Conservation (phyloP, 2,329 filamentous ascomycete genomes). For the Pseudogymnoascus sp. region DNA sequence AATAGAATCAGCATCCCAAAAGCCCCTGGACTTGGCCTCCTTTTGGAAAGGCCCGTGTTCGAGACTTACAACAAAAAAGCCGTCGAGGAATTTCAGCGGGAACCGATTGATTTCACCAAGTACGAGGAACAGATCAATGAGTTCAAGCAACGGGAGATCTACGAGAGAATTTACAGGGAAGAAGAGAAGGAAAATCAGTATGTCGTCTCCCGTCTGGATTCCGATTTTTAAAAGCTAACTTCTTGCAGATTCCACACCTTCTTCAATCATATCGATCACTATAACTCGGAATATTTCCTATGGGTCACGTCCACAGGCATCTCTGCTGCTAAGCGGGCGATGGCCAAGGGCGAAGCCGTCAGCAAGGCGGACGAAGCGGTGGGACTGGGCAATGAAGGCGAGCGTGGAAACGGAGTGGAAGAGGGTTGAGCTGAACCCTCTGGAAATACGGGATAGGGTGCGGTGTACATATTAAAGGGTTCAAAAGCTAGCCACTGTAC, state of each 20-base stretch:
- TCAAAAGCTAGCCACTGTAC: background rate
- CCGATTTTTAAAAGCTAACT: constrained; percentile 18
- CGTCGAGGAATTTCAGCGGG: constrained; percentile 51
- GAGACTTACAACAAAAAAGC: constrained; percentile 76
- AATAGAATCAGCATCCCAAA: constrained; percentile 83
- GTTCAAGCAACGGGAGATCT: constrained; percentile 91
- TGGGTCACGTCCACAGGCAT: constrained; percentile 66
- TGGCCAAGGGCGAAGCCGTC: constrained; percentile 32
- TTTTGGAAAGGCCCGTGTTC: constrained; percentile 88
- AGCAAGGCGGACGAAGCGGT: background rate
- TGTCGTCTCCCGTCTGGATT: constrained; percentile 30
- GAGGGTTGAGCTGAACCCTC: background rate
- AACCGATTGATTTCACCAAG: constrained; percentile 68
- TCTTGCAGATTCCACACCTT: constrained; percentile 61
- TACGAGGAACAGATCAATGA: constrained; percentile 71
- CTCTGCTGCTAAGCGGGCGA: constrained; percentile 45
- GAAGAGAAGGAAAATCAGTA: constrained; percentile 83
- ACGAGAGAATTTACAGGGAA: constrained; percentile 80
- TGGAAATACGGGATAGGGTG: background rate
- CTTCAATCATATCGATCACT: constrained; percentile 72
- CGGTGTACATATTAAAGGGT: background rate
- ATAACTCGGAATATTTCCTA: constrained; percentile 62
- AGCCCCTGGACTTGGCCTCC: constrained; percentile 76
- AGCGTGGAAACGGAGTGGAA: background rate
- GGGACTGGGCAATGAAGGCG: background rate